Evolutionary conservation across 208 protist species (phyloP), one percentile per base, ranked within the genome.

Genomic region (Wallacemonas sp.): DNA sequence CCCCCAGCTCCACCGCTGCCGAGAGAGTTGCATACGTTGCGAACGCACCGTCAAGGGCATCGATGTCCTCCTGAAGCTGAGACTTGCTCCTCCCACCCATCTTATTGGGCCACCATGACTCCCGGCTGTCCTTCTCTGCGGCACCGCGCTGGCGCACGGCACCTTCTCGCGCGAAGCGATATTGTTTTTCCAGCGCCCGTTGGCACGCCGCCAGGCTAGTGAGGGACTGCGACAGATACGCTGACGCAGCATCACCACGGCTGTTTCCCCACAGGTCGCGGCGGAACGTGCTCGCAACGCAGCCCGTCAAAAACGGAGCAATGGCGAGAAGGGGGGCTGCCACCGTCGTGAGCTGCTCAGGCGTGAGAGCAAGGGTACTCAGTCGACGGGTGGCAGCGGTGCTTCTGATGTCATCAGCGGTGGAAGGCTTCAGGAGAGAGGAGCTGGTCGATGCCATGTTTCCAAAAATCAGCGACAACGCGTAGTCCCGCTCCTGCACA

Each of bases 231-330:
- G 15, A 21, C 27, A 55, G 17, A 13, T 2, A 53, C 3, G 46
- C n/a, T 2, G 63, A 26, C 6, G 73, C 63, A 21, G 27, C 48
- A 13, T 29, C 37, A 38, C 46, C 63, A 10, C 64, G 52, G 24
- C 15, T 54, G 30, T 41, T 57, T 34, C 50, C 29, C 50, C 50
- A 41, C 29, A 63, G 12, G 13, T 68, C 57, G 42, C 68, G 62
- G 1, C 73, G 58, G 19, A 63, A 79, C 13, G 70, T 62, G 17
- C 50, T 39, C 32, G 55, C 33, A 27, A 68, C 61, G 54, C 58
- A 79, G 17, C 65, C 73, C 21, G 68, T 36, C 10, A 79, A 48
- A 22, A 71, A 55, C 5, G 65, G 24, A 1, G 73, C 66, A 15
- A 64, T 68, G 6, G 67, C 67, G 10, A 61, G 65, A 5, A 79